Percentiles rank a stretch among this genome's conserved stretches.
These are phyloP conservation scores for Phytophthora niederhauseri DNA, from an alignment of 352 stramenopile species.

Conservation along the genomic window DNA sequence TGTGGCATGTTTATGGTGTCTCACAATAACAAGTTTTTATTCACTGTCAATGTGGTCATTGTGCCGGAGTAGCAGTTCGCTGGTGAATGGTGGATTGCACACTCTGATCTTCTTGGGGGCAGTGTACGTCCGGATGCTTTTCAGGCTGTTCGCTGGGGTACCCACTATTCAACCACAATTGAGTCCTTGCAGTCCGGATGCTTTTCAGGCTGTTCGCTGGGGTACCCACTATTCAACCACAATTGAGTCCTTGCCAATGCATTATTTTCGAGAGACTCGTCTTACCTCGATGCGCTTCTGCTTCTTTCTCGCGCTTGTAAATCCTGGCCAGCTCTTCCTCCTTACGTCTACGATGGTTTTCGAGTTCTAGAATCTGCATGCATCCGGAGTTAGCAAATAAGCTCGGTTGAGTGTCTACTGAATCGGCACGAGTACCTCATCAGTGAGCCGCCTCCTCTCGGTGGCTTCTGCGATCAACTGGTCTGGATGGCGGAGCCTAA, in stretches of 20 bases:
- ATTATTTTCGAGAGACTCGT: background rate
- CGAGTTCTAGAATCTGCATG: slow-evolving; percentile 20
- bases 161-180: background rate
- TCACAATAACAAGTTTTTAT: slow-evolving; percentile 21
- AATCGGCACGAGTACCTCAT: slow-evolving; percentile 32
- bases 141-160: slow-evolving; percentile 9
- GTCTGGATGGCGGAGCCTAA: slow-evolving; percentile 35
- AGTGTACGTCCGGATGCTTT: slow-evolving; percentile 12
- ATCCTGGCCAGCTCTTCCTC: slow-evolving; percentile 25
- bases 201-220: slow-evolving; percentile 11
- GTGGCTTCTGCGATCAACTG: slow-evolving; percentile 39
- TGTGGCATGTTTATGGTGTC: slow-evolving; percentile 19
- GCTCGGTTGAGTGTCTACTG: background rate
- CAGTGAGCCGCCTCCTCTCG: slow-evolving; percentile 24
- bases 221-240: background rate
- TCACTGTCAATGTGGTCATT: background rate
- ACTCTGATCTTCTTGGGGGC: slow-evolving; percentile 9
- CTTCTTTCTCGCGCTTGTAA: slow-evolving; percentile 26
- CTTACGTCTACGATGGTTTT: slow-evolving; percentile 20
- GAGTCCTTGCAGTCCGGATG: slow-evolving; percentile 5
- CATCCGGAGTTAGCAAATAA: background rate
- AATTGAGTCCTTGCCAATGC: background rate
- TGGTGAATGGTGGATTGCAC: slow-evolving; percentile 15
- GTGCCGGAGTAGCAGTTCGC: slow-evolving; percentile 11
- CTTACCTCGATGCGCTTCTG: slow-evolving; percentile 12